Evolutionary conservation across 2,329 filamentous ascomycete genomes (phyloP).

Genomic region (Microascus cirrosus): DNA sequence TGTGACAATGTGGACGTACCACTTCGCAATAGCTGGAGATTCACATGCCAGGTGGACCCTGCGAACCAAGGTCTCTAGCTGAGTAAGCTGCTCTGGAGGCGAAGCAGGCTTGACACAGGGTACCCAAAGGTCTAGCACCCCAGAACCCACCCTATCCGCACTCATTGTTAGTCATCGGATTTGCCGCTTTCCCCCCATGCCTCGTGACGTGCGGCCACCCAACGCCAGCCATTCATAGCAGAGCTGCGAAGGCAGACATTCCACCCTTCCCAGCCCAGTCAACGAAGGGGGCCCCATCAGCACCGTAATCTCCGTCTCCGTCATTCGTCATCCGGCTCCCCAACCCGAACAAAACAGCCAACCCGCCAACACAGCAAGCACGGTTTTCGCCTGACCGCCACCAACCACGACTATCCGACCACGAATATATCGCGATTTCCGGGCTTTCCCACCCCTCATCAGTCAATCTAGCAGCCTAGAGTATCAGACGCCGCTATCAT

Average conservation of each 20-base stretch:
- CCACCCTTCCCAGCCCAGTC: background rate
- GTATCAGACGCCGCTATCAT: slow-evolving; percentile 38
- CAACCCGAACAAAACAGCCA: background rate
- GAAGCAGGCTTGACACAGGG: background rate
- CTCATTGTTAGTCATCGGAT: background rate
- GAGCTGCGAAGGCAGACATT: background rate
- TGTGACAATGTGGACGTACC: background rate
- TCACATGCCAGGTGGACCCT: background rate
- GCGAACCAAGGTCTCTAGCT: background rate
- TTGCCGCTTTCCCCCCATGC: background rate
- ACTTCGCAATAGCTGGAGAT: background rate
- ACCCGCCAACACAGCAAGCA: background rate
- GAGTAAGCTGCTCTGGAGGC: background rate
- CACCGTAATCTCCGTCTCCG: background rate
- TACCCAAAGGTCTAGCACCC: background rate
- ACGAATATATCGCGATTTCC: background rate
- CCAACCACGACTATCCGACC: background rate
- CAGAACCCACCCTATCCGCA: background rate
- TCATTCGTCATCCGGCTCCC: slow-evolving; percentile 2
- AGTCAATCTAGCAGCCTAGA: background rate
- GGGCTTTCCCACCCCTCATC: background rate
- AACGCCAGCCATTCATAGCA: slow-evolving; percentile 2
- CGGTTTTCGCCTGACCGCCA: background rate
- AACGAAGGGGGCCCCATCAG: background rate
- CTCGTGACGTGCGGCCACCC: slow-evolving; percentile 2